These are phyloP conservation scores for Lentinula sp. DNA, from an alignment of 768 basidiomycete genomes.

Conservation along the genomic window DNA sequence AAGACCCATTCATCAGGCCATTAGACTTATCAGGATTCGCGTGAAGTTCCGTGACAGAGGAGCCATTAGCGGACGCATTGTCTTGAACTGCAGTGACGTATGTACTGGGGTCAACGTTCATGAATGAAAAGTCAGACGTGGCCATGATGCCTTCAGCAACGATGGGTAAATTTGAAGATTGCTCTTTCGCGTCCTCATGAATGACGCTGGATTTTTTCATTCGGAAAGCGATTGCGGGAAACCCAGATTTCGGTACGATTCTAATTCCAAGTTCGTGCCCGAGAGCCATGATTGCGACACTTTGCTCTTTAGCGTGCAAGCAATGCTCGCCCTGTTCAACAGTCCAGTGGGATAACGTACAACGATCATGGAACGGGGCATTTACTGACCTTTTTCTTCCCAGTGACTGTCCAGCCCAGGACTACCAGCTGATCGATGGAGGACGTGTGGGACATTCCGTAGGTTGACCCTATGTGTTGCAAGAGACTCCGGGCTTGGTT, in stretches of 20 bases:
- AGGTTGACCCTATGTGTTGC: conserved; percentile 16
- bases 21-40: neutral
- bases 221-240: neutral
- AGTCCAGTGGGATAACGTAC: neutral
- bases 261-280: neutral
- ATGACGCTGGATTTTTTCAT: neutral
- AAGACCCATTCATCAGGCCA: neutral
- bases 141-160: neutral
- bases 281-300: neutral
- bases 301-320: neutral
- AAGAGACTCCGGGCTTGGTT: conserved; percentile 15
- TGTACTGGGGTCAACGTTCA: neutral
- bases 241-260: conserved; percentile 1
- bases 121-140: neutral
- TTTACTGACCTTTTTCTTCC: neutral
- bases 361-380: neutral
- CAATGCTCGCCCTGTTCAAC: neutral
- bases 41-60: neutral
- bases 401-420: conserved; percentile 1
- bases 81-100: neutral
- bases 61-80: neutral
- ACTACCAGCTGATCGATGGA: neutral
- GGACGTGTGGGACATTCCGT: conserved; percentile 11
- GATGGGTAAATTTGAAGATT: neutral
- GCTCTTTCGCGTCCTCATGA: neutral